A percentile compares a stretch with the other conserved stretches of the same genome.
Conservation (phyloP, 1,139 yeast genomes). For the Candida albicans region DNA sequence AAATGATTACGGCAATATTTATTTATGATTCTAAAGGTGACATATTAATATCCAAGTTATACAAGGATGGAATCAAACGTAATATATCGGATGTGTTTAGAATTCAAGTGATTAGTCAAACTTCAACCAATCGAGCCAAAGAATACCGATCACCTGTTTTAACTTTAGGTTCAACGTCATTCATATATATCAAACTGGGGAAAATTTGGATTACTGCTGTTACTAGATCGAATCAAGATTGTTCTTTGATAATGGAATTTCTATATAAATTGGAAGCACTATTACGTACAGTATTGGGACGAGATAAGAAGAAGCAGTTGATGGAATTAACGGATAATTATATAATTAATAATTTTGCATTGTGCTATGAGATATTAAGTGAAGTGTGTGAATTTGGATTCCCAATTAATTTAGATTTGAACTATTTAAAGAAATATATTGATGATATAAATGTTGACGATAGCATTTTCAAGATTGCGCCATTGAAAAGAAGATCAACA, state of each 20-base stretch:
- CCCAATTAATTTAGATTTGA: constrained; percentile 68
- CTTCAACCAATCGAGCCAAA: constrained; percentile 16
- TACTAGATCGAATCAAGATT: constrained; percentile 84
- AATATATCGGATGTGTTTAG: constrained; percentile 89
- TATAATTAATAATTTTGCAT: constrained; percentile 54
- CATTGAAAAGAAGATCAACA: constrained; percentile 15
- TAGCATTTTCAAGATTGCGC: constrained; percentile 19
- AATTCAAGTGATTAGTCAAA: constrained; percentile 75
- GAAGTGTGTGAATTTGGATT: constrained; percentile 81
- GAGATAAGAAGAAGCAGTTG: constrained; percentile 10
- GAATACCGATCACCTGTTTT: constrained; percentile 75
- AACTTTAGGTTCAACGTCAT: constrained; percentile 91
- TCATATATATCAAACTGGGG: constrained; percentile 72
- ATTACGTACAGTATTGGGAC: constrained; percentile 26
- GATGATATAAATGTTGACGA: constrained; percentile 20
- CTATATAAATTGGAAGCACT: constrained; percentile 60
- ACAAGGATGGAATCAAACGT: constrained; percentile 61
- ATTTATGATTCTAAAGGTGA: constrained; percentile 82
- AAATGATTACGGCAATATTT: constrained; percentile 78
- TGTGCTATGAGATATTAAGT: constrained; percentile 75
- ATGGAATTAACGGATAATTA: constrained; percentile 27
- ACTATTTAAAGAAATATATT: constrained; percentile 30
- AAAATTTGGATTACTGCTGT: constrained; percentile 83
- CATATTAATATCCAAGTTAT: constrained; percentile 73
- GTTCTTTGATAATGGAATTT: constrained; percentile 77